phyloP scores from a whole-genome alignment of 352 stramenopile genomes.

The Globisporangium emineosum region DNA sequence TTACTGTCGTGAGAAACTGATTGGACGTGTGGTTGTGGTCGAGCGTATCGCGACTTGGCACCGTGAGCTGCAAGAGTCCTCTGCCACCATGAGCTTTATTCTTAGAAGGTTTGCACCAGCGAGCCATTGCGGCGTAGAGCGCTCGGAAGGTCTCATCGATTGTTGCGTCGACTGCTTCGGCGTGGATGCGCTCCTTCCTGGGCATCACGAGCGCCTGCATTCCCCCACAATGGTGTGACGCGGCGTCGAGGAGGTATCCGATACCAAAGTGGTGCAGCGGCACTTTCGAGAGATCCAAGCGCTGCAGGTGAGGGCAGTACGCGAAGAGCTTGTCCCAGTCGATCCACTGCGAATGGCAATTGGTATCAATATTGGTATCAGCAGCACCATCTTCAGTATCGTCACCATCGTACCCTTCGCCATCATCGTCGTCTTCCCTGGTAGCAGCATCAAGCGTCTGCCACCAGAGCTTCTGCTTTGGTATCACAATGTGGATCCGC shows the following conservation, averaged over 20 bases:
- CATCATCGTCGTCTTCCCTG: conserved; percentile 4
- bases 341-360: conserved; percentile 27
- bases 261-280: conserved; percentile 43
- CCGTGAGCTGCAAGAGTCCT: conserved; percentile 12
- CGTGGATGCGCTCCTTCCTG: conserved; percentile 23
- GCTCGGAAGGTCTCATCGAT: conserved; percentile 39
- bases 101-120: neutral
- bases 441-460: conserved; percentile 10
- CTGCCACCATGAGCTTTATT: neutral
- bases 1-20: conserved; percentile 29
- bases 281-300: conserved; percentile 39
- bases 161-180: conserved; percentile 33
- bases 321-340: conserved; percentile 39
- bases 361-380: neutral
- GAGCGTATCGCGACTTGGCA: conserved; percentile 6
- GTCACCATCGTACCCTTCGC: conserved; percentile 9
- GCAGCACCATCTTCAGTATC: neutral
- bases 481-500: conserved; percentile 23
- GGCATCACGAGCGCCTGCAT: conserved; percentile 41
- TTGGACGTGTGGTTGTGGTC: conserved; percentile 25
- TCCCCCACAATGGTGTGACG: conserved; percentile 26
- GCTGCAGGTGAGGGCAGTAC: conserved; percentile 31
- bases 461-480: conserved; percentile 36
- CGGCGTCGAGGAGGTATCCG: conserved; percentile 32
- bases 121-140: conserved; percentile 27